Evolutionary conservation across 2,329 filamentous ascomycete genomes (phyloP).

Genomic region (Penicillium sp.): DNA sequence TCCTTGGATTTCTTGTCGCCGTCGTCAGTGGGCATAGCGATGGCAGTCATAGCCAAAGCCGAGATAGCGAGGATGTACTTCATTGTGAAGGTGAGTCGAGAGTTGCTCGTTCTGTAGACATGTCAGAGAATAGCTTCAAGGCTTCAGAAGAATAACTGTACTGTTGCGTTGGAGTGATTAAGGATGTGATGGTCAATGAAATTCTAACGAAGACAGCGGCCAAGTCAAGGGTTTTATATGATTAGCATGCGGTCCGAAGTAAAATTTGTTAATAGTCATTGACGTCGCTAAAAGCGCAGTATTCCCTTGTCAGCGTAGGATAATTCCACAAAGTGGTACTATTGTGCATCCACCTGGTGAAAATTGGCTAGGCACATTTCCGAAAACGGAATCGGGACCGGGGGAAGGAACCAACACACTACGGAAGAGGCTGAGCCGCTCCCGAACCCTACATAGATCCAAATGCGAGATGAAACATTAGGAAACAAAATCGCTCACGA

Average conservation of each 20-base stretch:
- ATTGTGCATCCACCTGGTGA: neutral
- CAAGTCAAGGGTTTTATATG: neutral
- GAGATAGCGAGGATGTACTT: conserved; percentile 3
- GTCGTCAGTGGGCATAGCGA: neutral
- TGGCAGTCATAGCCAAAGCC: neutral
- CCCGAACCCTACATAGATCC: neutral
- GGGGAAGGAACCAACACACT: neutral
- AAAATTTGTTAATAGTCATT: neutral
- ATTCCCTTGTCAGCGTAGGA: neutral
- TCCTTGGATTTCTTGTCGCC: neutral
- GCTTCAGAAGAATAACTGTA: neutral
- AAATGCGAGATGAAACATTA: neutral
- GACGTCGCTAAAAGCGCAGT: neutral
- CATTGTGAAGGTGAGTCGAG: neutral
- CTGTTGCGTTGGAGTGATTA: neutral
- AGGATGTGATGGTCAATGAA: neutral
- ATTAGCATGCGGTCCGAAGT: neutral
- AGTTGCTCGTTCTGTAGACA: neutral
- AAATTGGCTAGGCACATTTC: neutral
- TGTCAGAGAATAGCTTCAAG: neutral
- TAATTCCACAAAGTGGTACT: neutral
- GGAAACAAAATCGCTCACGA: neutral
- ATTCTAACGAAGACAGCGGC: neutral
- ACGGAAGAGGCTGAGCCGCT: neutral
- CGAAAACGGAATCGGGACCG: neutral